Evolutionary conservation across 768 basidiomycete species (phyloP).

Genomic region (Dentipellis sp.): DNA sequence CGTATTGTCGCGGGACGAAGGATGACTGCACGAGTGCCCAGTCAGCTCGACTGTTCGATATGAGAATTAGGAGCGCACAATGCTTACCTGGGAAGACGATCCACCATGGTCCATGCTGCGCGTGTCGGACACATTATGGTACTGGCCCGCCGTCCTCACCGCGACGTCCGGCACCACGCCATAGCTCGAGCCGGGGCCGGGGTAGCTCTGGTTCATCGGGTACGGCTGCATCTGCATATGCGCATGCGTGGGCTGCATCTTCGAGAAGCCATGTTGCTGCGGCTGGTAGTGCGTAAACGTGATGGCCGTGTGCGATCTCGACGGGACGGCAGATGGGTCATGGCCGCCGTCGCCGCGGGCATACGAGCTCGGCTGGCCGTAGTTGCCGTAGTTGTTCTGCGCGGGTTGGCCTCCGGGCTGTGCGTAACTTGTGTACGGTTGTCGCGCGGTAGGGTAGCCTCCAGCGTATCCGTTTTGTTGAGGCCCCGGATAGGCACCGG

Average conservation of each 20-base stretch:
- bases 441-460: background rate
- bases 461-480: background rate
- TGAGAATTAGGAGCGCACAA: background rate
- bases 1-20: background rate
- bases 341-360: background rate
- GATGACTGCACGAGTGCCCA: background rate
- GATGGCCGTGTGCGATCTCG: constrained; percentile 5
- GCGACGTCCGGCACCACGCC: background rate
- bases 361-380: background rate
- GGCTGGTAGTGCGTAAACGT: constrained; percentile 15
- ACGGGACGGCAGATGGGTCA: background rate
- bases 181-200: background rate
- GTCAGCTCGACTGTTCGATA: background rate
- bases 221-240: background rate
- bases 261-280: constrained; percentile 11
- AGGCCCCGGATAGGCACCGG: background rate
- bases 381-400: constrained; percentile 5
- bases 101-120: background rate
- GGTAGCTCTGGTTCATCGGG: background rate
- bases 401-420: background rate
- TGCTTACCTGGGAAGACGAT: background rate
- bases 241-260: constrained; percentile 2
- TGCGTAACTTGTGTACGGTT: background rate
- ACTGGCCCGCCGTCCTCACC: background rate
- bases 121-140: background rate